These are phyloP conservation scores for Graphiopsis chlorocephala DNA, from an alignment of 2,329 filamentous ascomycete genomes.

Conservation along the genomic window DNA sequence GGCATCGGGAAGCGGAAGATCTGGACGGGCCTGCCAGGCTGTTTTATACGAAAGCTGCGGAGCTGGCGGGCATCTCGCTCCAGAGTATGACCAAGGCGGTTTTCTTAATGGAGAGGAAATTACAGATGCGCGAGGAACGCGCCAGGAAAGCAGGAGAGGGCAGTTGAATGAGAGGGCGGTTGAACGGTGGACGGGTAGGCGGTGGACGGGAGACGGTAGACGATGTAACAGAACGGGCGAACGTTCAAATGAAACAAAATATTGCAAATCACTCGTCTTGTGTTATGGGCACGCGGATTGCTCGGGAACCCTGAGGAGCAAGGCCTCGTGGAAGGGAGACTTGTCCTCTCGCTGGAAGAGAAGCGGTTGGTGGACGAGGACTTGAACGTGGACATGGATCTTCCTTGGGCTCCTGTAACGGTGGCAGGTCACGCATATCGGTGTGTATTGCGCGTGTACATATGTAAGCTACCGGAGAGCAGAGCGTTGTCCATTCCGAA, in stretches of 20 bases:
- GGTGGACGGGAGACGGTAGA: background rate
- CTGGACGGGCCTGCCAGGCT: constrained; percentile 42
- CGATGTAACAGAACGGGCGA: background rate
- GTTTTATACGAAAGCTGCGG: constrained; percentile 54
- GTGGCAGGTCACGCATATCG: background rate
- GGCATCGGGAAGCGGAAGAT: constrained; percentile 48
- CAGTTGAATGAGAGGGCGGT: background rate
- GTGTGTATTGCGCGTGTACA: background rate
- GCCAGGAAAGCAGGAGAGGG: constrained; percentile 25
- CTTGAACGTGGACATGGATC: background rate
- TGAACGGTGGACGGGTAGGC: background rate
- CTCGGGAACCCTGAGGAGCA: background rate
- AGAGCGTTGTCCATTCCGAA: background rate
- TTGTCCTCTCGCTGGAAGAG: background rate
- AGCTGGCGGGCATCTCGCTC: constrained; percentile 50
- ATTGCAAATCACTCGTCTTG: background rate
- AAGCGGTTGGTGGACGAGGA: background rate
- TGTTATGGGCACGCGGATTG: background rate
- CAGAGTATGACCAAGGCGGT: constrained; percentile 52
- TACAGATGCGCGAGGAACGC: constrained; percentile 40
- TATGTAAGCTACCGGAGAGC: background rate
- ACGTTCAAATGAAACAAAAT: background rate
- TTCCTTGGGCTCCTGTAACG: background rate
- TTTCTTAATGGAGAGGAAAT: constrained; percentile 46
- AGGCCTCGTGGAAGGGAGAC: background rate